These are phyloP conservation scores for Sporothrix inflata DNA, from an alignment of 2,329 filamentous ascomycete genomes.

Conservation along the genomic window DNA sequence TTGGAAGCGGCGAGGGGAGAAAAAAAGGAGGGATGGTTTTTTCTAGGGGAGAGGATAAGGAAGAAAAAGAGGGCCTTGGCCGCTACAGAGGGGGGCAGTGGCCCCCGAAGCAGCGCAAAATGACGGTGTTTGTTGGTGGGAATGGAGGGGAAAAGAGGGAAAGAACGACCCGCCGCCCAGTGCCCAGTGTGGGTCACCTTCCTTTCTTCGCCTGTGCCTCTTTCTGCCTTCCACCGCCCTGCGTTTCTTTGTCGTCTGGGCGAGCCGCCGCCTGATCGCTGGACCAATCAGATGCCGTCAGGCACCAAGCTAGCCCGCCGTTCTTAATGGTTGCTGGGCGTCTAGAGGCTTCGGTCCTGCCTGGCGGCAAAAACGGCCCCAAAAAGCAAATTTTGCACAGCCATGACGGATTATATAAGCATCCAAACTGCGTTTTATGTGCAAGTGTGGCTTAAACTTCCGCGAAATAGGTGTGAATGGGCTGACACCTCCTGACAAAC, in stretches of 20 bases:
- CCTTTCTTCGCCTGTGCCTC: slow-evolving; percentile 10
- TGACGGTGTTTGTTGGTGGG: slow-evolving; percentile 17
- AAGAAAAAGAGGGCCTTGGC: slow-evolving; percentile 21
- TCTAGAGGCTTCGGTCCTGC: slow-evolving; percentile 10
- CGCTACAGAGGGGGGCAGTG: neutral
- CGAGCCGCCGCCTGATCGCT: neutral
- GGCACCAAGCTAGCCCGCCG: slow-evolving; percentile 20
- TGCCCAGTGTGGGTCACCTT: slow-evolving; percentile 19
- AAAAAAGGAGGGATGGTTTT: slow-evolving; percentile 27
- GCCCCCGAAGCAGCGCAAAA: neutral
- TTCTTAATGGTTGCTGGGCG: slow-evolving; percentile 2
- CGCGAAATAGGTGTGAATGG: neutral
- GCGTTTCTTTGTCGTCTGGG: slow-evolving; percentile 6
- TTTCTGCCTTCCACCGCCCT: slow-evolving; percentile 6
- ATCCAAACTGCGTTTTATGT: too few species aligned
- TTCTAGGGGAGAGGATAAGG: slow-evolving; percentile 17
- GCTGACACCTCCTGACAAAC: slow-evolving; percentile 24
- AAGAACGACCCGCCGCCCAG: slow-evolving; percentile 17
- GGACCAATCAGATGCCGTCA: slow-evolving; percentile 20
- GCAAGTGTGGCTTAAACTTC: neutral
- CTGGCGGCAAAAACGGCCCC: slow-evolving; percentile 22
- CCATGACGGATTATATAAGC: slow-evolving; percentile 25
- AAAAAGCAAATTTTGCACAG: slow-evolving; percentile 1
- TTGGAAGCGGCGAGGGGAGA: slow-evolving; percentile 22
- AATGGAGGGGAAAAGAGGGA: slow-evolving; percentile 29